phyloP scores from a whole-genome alignment of 768 basidiomycete species.

The Psilocybe sp. region DNA sequence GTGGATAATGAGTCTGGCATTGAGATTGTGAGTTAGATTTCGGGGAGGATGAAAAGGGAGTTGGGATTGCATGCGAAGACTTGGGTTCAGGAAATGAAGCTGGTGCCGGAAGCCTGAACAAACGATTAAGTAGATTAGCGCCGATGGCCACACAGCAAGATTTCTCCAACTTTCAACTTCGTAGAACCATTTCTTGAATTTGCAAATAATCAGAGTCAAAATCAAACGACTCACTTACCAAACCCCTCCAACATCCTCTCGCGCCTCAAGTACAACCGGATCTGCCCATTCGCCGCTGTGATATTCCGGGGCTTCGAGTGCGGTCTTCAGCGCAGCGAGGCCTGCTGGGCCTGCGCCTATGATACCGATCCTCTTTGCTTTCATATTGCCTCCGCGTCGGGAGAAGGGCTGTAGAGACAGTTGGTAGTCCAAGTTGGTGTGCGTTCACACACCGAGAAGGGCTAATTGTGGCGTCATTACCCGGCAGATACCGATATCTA shows the following conservation, averaged over 20 bases:
- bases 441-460: too few relatives aligned
- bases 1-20: constrained; percentile 38
- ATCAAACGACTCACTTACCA: constrained; percentile 49
- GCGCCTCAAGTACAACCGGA: constrained; percentile 58
- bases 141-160: background rate
- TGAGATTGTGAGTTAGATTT: background rate
- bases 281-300: constrained; percentile 58
- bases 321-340: constrained; percentile 62
- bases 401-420: too few relatives aligned
- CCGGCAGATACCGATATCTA: too few relatives aligned
- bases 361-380: constrained; percentile 46
- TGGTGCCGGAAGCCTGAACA: constrained; percentile 51
- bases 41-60: background rate
- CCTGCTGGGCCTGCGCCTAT: constrained; percentile 80
- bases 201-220: too few relatives aligned
- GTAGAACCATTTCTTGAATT: too few relatives aligned
- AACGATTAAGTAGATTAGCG: background rate
- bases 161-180: too few relatives aligned
- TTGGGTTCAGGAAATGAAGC: too few relatives aligned
- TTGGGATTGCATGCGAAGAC: background rate
- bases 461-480: too few relatives aligned
- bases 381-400: too few relatives aligned
- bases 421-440: too few relatives aligned
- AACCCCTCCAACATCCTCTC: constrained; percentile 68
- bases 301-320: constrained; percentile 57